These are phyloP conservation scores for Lactifluus piperatus DNA, from an alignment of 768 basidiomycete species.

Conservation along the genomic window DNA sequence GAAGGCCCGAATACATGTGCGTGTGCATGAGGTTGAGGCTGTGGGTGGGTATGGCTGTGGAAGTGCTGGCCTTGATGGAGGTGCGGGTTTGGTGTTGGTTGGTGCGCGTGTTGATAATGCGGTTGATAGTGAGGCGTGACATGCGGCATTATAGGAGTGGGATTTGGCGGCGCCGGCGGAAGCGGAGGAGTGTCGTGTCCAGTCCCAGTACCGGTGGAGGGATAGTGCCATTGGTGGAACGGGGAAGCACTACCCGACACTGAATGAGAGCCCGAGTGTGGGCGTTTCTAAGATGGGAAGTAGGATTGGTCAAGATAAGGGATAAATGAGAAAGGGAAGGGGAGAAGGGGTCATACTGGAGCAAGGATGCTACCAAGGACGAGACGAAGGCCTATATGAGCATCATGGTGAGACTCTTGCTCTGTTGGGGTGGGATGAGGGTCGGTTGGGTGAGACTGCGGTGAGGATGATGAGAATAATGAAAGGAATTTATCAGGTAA, in stretches of 20 bases:
- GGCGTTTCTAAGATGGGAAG: constrained; percentile 37
- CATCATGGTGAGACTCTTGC: constrained; percentile 26
- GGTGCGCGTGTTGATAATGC: constrained; percentile 5
- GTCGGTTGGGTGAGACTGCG: constrained; percentile 4
- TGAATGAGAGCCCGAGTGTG: constrained; percentile 33
- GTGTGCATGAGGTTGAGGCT: constrained; percentile 19
- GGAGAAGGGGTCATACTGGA: constrained; percentile 36
- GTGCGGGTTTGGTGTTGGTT: neutral
- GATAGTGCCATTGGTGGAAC: constrained; percentile 30
- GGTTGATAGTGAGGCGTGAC: neutral
- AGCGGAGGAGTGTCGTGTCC: constrained; percentile 11
- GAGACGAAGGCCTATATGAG: constrained; percentile 34
- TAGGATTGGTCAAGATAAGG: neutral
- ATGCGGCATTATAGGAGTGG: constrained; percentile 19
- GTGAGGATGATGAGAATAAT: neutral
- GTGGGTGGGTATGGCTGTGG: constrained; percentile 2
- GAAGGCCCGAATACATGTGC: constrained; percentile 28
- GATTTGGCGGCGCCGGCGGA: constrained; percentile 20
- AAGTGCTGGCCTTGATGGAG: neutral
- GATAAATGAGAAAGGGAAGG: constrained; percentile 1
- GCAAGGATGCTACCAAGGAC: constrained; percentile 53
- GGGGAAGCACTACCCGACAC: constrained; percentile 46
- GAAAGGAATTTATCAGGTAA: neutral
- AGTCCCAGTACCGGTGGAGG: neutral
- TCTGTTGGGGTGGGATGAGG: constrained; percentile 4